Base-by-base conservation (phyloP, 345 rosid species). In the Heritiera littoralis region DNA sequence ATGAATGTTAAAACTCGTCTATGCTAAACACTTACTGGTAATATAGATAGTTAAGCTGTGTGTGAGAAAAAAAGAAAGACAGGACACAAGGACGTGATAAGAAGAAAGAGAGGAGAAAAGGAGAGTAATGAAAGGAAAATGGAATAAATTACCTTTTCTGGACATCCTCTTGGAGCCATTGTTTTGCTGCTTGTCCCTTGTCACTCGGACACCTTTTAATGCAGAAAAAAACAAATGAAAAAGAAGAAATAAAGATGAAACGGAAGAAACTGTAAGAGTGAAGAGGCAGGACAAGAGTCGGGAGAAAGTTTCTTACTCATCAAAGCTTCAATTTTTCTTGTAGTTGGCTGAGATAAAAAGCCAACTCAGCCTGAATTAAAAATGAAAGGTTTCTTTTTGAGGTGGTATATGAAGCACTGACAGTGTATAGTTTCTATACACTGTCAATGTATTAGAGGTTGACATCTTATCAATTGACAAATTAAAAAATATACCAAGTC, bases 91-190 rank as follows among this genome's bases (percentile, higher is more conserved):
- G 7, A 46, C 13, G 17, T 32, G 30, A 56, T 17, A 11, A n/a
- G 23, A 43, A 58, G 13, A 18, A 14, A 38, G 15, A 15, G 9
- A 58, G 14, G 74, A 38, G 54, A 54, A 59, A 12, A 35, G 11
- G 12, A 9, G 72, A 32, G 59, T 51, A 45, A 38, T 38, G 2
- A 49, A 52, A 17, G 40, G 30, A 61, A 60, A 61, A 6, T 0
- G 66, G 7, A 15, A 58, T 60, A 51, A 23, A 9, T 13, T 17
- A 78, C 86, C 88, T 81, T 82, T 72, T 45, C 66, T 0, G 74
- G 8, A 32, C 87, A 81, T 74, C 84, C 63, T 78, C 86, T 58
- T 35, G 80, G 74, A 12, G 80, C 66, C 80, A 77, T 67, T 28
- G 20, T 4, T 2, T 40, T 15, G 18, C 17, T 14, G 17, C 51